Conservation (phyloP, 306 rosid genomes). For the Quercus robur region DNA sequence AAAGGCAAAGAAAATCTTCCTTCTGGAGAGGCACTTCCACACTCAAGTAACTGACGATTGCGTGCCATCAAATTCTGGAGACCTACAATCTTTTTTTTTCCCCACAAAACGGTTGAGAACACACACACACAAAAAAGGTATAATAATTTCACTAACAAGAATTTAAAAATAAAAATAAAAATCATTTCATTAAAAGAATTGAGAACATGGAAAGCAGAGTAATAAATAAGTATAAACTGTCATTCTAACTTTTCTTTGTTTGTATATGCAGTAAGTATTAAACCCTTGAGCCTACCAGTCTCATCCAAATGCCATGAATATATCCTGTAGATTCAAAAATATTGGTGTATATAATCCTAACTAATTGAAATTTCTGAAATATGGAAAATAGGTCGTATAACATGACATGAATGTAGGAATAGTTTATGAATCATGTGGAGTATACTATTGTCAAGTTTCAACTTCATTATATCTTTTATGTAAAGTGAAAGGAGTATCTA, state of each 20-base stretch:
- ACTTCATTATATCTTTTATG: background rate
- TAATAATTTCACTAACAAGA: background rate
- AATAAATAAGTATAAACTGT: background rate
- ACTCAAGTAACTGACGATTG: slow-evolving; percentile 25
- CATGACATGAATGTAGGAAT: background rate
- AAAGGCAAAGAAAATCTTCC: slow-evolving; percentile 39
- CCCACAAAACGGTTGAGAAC: background rate
- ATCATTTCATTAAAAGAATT: background rate
- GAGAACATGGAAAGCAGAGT: background rate
- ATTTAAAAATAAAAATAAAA: background rate
- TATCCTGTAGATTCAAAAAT: background rate
- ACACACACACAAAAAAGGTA: background rate
- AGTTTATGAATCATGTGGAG: background rate
- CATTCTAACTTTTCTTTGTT: background rate
- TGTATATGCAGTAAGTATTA: background rate
- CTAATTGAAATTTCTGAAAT: background rate
- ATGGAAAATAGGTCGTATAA: background rate
- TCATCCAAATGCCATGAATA: background rate
- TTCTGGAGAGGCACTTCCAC: slow-evolving; percentile 12
- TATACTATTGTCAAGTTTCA: background rate
- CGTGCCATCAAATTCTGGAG: slow-evolving; percentile 24
- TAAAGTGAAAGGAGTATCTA: background rate
- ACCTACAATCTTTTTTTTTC: slow-evolving; percentile 17
- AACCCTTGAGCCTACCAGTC: background rate
- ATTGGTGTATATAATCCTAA: background rate